Evolutionary conservation across 768 basidiomycete species (phyloP), one percentile per base, ranked within the genome.

Genomic region (Podaxis rugospora): DNA sequence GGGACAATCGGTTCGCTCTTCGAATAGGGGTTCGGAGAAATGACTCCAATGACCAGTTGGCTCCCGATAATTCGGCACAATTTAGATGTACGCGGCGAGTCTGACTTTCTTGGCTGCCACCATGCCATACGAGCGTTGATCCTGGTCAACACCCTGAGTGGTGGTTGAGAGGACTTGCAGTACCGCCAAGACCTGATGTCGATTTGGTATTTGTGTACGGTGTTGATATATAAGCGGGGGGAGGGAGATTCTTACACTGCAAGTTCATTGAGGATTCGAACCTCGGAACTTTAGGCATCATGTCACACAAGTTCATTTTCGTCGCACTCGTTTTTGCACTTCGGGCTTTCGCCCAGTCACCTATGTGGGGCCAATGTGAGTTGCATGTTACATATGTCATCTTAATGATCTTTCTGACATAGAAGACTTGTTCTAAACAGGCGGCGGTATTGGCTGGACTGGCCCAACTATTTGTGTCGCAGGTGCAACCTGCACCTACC

Each of bases 381-480:
- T 44, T 44, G 16, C 16, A 44, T 44, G 5, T 44, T 44, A 6
- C 2, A 2, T 44, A 9, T 16, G 18, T 21, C 14, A 18, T 7
- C 5, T 49, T 23, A 11, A 4, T 9, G 3, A 49, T 11, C 5
- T 9, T 49, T 49, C 47, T 49, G 18, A 49, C 9, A 10, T 11
- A 27, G 23, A 27, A 27, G 18, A 13, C 23, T 11, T 49, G 14
- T 47, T 47, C 21, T 5, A 23, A 11, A 25, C 32, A 60, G 51
- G 51, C 59, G 51, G 59, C 9, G 59, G 51, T 46, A 44, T 11
- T 54, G 40, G 39, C 13, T 53, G 51, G 51, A 47, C 51, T 23
- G 42, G 59, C 13, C 6, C 21, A 1, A 60, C 59, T 47, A 47
- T 28, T 14, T 53, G 59, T n/a, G 51, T 32, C 5, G 7, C 18